Evolutionary conservation across 495 filamentous ascomycete genomes (phyloP), one percentile per base, ranked within the genome.

Genomic region (Parachaetomium inaequale): DNA sequence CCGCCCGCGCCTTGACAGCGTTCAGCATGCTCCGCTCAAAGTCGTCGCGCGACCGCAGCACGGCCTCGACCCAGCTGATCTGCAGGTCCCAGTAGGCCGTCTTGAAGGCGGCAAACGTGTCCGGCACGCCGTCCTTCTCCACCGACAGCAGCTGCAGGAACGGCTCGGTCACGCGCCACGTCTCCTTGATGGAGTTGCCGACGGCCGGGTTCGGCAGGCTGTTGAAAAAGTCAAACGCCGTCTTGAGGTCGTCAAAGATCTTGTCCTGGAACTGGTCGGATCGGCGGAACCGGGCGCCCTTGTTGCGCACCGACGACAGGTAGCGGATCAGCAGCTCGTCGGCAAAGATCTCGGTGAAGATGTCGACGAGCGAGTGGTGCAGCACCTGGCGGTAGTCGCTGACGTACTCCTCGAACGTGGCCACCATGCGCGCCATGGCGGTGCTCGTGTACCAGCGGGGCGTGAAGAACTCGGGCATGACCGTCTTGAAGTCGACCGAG

Each of bases 31-130:
- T 85, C 64, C 93, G 81, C 69, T 96, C 93, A 75, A 96, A 96
- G 74, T 99, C 94, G 75, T 99, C 94, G 60, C 94, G 77, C 4
- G 86, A 78, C 73, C 92, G 81, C 59, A 99, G 71, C 62, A 96
- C 94, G 21, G 89, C 86, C 78, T 99, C 94, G n/a, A 98, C 92
- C 94, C 94, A 99, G 29, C 85, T 87, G 55, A 96, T 84, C 75
- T 93, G 91, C 69, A 96, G 78, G 75, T 99, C 94, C 93, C 93
- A 97, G 71, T 96, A 96, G 60, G 85, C 81, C 34, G 77, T 72
- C 79, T 96, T 96, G 75, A 98, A 92, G 17, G 78, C 76, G 66
- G 89, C 90, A 66, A 96, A 98, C 7, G 89, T 85, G 29, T 84
- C 82, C 4, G 90, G 85, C 6, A 97, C 74, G 17, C 73, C 74